A percentile compares a stretch with the other conserved stretches of the same genome.
phyloP scores from a whole-genome alignment of 495 filamentous ascomycete genomes.

The Tuber melanosporum region DNA sequence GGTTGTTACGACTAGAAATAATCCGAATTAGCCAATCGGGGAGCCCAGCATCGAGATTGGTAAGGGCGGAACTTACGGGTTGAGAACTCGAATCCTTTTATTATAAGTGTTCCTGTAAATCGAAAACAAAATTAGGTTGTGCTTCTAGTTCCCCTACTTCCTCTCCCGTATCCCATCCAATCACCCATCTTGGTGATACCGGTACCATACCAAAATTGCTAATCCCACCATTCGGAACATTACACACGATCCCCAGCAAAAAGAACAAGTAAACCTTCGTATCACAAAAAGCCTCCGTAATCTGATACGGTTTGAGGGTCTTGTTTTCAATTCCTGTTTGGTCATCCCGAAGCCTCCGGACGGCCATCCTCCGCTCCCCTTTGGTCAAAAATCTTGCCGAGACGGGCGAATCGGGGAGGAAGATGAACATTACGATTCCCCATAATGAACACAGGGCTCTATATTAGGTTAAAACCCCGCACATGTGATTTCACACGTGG shows the following conservation, averaged over 20 bases:
- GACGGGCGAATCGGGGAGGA: conserved; percentile 60
- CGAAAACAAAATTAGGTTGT: neutral
- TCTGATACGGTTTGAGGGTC: conserved; percentile 54
- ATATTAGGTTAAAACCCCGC: conserved; percentile 7
- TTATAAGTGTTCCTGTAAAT: conserved; percentile 47
- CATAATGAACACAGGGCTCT: conserved; percentile 42
- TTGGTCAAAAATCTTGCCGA: conserved; percentile 54
- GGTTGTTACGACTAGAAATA: conserved; percentile 44
- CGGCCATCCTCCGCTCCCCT: conserved; percentile 53
- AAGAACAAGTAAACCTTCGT: conserved; percentile 60
- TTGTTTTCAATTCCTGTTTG: conserved; percentile 64
- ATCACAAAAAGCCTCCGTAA: conserved; percentile 53
- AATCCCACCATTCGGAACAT: conserved; percentile 53
- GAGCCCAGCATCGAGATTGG: neutral
- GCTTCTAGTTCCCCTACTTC: neutral
- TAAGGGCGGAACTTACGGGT: conserved; percentile 38
- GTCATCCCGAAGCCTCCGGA: conserved; percentile 55
- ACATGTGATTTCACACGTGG: neutral
- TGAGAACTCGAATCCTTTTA: conserved; percentile 57
- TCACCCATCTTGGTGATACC: neutral
- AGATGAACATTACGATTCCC: conserved; percentile 49
- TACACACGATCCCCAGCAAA: conserved; percentile 53
- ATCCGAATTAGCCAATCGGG: neutral
- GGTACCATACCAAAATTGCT: conserved; percentile 51
- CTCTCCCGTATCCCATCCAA: neutral